Evolutionary conservation across 208 protist species (phyloP), one percentile per base, ranked within the genome.

Genomic region (Acanthamoeba royreba): DNA sequence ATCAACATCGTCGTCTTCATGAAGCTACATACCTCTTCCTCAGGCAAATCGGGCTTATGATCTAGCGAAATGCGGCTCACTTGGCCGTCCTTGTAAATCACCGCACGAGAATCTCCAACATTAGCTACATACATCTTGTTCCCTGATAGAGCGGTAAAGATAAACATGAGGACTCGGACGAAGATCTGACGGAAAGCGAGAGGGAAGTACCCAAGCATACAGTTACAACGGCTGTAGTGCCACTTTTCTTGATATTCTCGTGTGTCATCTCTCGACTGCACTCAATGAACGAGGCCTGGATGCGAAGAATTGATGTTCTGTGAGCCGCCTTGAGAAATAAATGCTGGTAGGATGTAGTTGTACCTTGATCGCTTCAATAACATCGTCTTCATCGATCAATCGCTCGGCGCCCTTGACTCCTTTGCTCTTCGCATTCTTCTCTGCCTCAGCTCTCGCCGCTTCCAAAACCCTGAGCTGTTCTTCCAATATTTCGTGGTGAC

Each of bases 51-150:
- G 3, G 96, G 96, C 88, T 94, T 96, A 55, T 96, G 95, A 28
- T 96, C 95, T 0, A 92, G 31, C 8, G 93, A 93, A 1, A 97
- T 40, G 31, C 94, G 7, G 5, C 90, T 92, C n/a, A 95, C 96
- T 42, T 92, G 90, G 45, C 96, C 95, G 72, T 96, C 95, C n/a
- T 74, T 47, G 15, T 88, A 95, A 4, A 97, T n/a, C 19, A 97
- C 96, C 5, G 95, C 96, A 63, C 95, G 74, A 15, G 72, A 86
- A 46, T 97, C 96, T 69, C 96, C 96, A 0, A 93, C 95, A 58
- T 97, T 97, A 11, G 95, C 96, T 8, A 96, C 90, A 85, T 96
- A 97, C 1, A 95, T 55, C 58, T 96, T 93, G 28, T 95, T 94
- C 5, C 53, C 53, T 61, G 13, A 5, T 17, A 17, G 53, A 3